Conservation (phyloP, 2,329 filamentous ascomycete genomes). For the Fusarium mundagurra region DNA sequence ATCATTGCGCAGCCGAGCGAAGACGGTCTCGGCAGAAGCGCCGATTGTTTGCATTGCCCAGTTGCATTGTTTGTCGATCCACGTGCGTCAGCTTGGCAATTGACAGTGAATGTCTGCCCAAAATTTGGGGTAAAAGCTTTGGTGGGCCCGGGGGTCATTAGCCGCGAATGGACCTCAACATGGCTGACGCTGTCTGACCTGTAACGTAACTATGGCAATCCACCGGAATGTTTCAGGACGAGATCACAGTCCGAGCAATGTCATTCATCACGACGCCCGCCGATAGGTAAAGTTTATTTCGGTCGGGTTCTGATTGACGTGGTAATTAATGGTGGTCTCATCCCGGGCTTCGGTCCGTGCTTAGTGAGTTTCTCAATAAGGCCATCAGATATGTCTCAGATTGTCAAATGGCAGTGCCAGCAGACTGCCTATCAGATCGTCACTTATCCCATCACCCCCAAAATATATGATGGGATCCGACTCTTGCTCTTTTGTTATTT, state of each 20-base stretch:
- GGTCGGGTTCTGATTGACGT: rapidly evolving
- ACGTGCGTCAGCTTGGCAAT: background rate
- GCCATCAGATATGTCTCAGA: background rate
- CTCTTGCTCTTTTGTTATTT: background rate
- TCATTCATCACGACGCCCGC: background rate
- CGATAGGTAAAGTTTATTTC: rapidly evolving
- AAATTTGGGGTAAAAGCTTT: background rate
- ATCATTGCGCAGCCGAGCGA: background rate
- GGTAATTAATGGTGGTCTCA: too few species aligned
- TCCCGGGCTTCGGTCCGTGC: background rate
- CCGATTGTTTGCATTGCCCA: background rate
- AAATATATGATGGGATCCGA: background rate
- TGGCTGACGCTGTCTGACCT: background rate
- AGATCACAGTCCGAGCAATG: background rate
- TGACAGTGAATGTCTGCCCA: background rate
- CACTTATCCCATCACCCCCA: background rate
- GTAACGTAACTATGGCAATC: background rate
- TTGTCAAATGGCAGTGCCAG: background rate
- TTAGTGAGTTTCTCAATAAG: too few species aligned
- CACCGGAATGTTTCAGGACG: background rate
- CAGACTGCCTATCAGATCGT: background rate
- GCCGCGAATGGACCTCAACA: background rate
- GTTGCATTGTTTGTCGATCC: background rate
- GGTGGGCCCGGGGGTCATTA: background rate
- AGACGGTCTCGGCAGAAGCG: background rate